Percentiles rank a stretch among this genome's conserved stretches.
Evolutionary conservation across 2,329 filamentous ascomycete species (phyloP).

Genomic region (Cercospora janseana): DNA sequence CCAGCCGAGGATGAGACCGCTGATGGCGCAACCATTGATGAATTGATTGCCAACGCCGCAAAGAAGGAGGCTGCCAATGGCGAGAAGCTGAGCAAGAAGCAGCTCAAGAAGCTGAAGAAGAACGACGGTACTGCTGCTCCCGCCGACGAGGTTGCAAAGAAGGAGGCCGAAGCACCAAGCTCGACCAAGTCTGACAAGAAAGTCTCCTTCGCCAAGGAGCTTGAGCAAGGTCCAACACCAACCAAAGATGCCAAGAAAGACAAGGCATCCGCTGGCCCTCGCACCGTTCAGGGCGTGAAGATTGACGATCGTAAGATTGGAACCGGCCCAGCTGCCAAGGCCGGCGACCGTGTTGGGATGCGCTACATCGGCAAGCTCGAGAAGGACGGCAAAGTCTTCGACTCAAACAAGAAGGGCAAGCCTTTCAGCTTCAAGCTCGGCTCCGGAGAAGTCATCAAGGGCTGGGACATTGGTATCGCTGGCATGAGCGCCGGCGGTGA

Average conservation of each 20-base stretch:
- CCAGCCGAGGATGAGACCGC: slow-evolving; percentile 66
- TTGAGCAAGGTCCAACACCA: slow-evolving; percentile 90
- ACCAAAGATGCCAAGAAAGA: slow-evolving; percentile 52
- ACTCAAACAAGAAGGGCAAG: slow-evolving; percentile 98
- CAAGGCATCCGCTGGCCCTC: slow-evolving; percentile 63
- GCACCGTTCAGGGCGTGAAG: slow-evolving; percentile 82
- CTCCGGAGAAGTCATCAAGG: slow-evolving; percentile 94
- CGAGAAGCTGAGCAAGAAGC: slow-evolving; percentile 90
- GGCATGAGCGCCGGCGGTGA: slow-evolving; percentile 94
- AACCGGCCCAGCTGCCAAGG: slow-evolving; percentile 80
- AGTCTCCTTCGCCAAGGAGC: slow-evolving; percentile 98
- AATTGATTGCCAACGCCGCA: slow-evolving; percentile 73
- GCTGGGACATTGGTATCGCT: slow-evolving; percentile 91
- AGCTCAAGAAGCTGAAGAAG: slow-evolving; percentile 97
- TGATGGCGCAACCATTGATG: slow-evolving; percentile 66
- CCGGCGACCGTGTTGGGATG: slow-evolving; percentile 86
- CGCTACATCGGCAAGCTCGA: slow-evolving; percentile 95
- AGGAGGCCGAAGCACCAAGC: slow-evolving; percentile 51
- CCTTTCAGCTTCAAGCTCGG: slow-evolving; percentile 96
- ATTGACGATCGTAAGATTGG: slow-evolving; percentile 95
- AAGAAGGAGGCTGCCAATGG: slow-evolving; percentile 54
- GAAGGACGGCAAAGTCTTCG: slow-evolving; percentile 89
- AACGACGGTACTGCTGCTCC: slow-evolving; percentile 81
- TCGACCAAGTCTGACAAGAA: slow-evolving; percentile 75
- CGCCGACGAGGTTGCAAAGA: slow-evolving; percentile 51